A percentile compares a stretch with the other conserved stretches of the same genome.
Conservation (phyloP, 352 stramenopile species). For the Thalassiosira sp. region DNA sequence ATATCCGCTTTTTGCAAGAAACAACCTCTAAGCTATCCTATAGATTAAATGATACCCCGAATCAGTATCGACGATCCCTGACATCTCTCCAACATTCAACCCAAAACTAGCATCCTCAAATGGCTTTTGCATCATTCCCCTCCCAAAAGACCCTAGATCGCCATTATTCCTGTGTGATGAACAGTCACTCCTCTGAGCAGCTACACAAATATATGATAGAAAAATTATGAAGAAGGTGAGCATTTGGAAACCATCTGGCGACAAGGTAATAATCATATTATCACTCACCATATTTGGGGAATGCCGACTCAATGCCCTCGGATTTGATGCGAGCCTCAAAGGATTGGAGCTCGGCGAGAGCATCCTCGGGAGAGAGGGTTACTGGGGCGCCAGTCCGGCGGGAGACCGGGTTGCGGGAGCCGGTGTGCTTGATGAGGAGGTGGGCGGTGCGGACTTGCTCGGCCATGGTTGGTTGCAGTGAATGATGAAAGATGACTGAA, state of each 20-base stretch:
- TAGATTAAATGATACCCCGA: slow-evolving; percentile 97
- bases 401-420: slow-evolving; percentile 85
- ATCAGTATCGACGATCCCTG: slow-evolving; percentile 93
- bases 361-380: slow-evolving; percentile 89
- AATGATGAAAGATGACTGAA: too few species aligned
- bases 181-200: slow-evolving; percentile 83
- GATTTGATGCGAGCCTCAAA: slow-evolving; percentile 81
- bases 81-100: slow-evolving; percentile 92
- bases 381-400: slow-evolving; percentile 89
- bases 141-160: slow-evolving; percentile 88
- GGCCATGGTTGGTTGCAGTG: too few species aligned
- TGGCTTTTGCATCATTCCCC: slow-evolving; percentile 89
- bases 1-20: too few species aligned
- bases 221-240: slow-evolving; percentile 1
- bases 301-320: slow-evolving; percentile 86
- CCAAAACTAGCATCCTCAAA: slow-evolving; percentile 91
- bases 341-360: slow-evolving; percentile 85
- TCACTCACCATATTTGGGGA: slow-evolving; percentile 76
- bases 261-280: neutral
- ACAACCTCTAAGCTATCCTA: slow-evolving; percentile 82
- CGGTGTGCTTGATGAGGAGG: slow-evolving; percentile 94
- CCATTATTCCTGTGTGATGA: slow-evolving; percentile 81
- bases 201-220: neutral
- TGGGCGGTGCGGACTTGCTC: slow-evolving; percentile 83
- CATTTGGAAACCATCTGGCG: too few species aligned